Evolutionary conservation across 768 basidiomycete genomes (phyloP).

Genomic region (Amanita exitialis): DNA sequence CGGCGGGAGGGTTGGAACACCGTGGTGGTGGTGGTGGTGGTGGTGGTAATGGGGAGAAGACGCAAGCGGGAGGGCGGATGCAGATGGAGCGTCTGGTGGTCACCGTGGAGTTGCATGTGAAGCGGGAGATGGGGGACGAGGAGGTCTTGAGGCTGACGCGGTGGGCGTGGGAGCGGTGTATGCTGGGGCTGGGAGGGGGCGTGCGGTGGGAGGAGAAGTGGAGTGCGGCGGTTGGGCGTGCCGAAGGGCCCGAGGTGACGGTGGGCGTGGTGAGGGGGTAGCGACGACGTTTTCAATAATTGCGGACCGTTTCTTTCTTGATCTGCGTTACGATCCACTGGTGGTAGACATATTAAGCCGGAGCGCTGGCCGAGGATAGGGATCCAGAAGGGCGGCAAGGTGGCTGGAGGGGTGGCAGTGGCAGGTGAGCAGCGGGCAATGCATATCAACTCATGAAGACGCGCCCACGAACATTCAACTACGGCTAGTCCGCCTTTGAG

Average conservation of each 20-base stretch:
- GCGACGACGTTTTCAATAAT: not conserved
- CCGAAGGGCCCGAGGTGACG: conserved; percentile 51
- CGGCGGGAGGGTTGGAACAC: conserved; percentile 24
- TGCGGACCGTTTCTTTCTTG: not conserved
- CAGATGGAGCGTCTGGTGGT: conserved; percentile 39
- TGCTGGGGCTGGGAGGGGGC: conserved; percentile 37
- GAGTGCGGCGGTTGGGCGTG: conserved; percentile 10
- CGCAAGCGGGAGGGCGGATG: conserved; percentile 10
- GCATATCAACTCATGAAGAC: too few species aligned
- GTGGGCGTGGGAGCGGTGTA: conserved; percentile 68
- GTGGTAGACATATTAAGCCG: too few species aligned
- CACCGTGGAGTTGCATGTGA: conserved; percentile 74
- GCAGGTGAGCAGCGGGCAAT: too few species aligned
- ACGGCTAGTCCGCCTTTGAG: too few species aligned
- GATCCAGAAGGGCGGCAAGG: too few species aligned
- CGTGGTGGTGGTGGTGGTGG: not conserved
- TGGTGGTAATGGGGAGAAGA: not conserved
- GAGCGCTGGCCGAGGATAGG: too few species aligned
- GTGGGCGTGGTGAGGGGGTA: conserved; percentile 63
- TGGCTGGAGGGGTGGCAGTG: too few species aligned
- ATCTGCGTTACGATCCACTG: too few species aligned
- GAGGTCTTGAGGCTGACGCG: conserved; percentile 63
- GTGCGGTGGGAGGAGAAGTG: too few species aligned
- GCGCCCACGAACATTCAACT: too few species aligned
- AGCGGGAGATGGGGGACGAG: conserved; percentile 51